Percentiles rank a stretch among this genome's conserved stretches.
Conservation (phyloP, 2,329 filamentous ascomycete species). For the Lasiodiplodia citricola region DNA sequence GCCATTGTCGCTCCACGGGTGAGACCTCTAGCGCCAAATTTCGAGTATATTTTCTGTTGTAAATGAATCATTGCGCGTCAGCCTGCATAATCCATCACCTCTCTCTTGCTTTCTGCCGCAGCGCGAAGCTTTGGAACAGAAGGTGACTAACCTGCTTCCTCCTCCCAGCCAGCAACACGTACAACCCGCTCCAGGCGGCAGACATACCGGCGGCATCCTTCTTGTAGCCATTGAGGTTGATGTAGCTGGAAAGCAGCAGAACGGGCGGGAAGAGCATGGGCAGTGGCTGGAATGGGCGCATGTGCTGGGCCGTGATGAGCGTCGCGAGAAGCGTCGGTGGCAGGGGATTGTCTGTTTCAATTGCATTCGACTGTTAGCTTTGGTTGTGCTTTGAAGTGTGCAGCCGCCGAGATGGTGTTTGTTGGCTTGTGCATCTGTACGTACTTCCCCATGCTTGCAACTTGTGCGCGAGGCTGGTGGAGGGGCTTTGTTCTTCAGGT, state of each 20-base stretch:
- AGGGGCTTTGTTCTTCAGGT: constrained; percentile 43
- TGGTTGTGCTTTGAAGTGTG: not conserved
- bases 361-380: not conserved
- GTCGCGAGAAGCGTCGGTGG: constrained; percentile 69
- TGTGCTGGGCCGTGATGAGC: constrained; percentile 68
- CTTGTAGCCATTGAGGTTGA: constrained; percentile 67
- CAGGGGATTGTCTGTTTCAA: constrained; percentile 41
- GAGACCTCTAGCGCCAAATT: constrained; percentile 57
- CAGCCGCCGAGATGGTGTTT: too few relatives aligned
- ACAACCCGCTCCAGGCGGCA: constrained; percentile 69
- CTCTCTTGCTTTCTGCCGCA: not conserved
- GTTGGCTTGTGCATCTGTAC: not conserved
- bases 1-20: constrained; percentile 59
- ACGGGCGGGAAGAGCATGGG: constrained; percentile 72
- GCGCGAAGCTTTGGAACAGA: not conserved
- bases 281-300: constrained; percentile 68
- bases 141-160: constrained; percentile 52
- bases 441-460: constrained; percentile 59
- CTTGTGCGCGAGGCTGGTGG: constrained; percentile 51
- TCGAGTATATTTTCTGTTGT: constrained; percentile 48
- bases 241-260: constrained; percentile 68
- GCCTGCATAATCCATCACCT: not conserved
- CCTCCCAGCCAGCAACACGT: constrained; percentile 66
- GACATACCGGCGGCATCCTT: constrained; percentile 68
- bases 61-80: not conserved